phyloP scores from a whole-genome alignment of 2,329 filamentous ascomycete genomes.

The Trichoderma koningii region DNA sequence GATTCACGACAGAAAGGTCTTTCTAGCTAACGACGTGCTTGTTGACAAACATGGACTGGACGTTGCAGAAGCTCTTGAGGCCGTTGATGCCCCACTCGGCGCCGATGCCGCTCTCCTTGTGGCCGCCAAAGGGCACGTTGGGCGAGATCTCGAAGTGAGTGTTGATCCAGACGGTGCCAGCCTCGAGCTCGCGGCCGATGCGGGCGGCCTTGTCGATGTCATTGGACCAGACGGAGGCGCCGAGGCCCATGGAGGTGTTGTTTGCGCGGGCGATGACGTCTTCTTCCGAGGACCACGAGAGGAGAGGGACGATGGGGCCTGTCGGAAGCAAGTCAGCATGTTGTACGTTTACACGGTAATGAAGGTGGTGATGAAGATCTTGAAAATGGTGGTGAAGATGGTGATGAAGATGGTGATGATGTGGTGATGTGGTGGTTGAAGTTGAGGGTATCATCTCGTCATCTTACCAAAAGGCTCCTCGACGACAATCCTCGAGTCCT shows the following conservation, averaged over 20 bases:
- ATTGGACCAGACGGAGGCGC: slow-evolving; percentile 59
- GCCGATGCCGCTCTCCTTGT: slow-evolving; percentile 65
- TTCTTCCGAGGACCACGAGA: slow-evolving; percentile 38
- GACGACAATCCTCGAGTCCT: slow-evolving; percentile 38
- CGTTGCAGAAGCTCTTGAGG: slow-evolving; percentile 20
- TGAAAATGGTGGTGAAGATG: too few species aligned
- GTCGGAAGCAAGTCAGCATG: not conserved
- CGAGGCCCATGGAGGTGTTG: slow-evolving; percentile 57
- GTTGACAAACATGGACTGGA: slow-evolving; percentile 11
- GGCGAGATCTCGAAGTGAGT: slow-evolving; percentile 57
- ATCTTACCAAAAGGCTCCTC: slow-evolving; percentile 41
- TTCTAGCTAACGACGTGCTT: slow-evolving; percentile 7
- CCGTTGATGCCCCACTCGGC: slow-evolving; percentile 17
- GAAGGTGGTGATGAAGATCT: too few species aligned
- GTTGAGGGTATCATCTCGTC: too few species aligned
- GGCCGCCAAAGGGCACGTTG: slow-evolving; percentile 64
- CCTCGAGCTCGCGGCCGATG: slow-evolving; percentile 55
- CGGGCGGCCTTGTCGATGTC: slow-evolving; percentile 49
- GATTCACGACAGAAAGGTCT: too few species aligned
- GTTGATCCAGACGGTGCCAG: slow-evolving; percentile 52
- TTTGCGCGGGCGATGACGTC: slow-evolving; percentile 42
- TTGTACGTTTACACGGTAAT: not conserved
- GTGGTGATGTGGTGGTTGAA: too few species aligned
- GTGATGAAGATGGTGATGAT: too few species aligned
- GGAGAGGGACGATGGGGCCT: slow-evolving; percentile 39